Percentiles rank a stretch among this genome's conserved stretches.
These are phyloP conservation scores for Pythium coloratum DNA, from an alignment of 352 stramenopile genomes.

Conservation along the genomic window DNA sequence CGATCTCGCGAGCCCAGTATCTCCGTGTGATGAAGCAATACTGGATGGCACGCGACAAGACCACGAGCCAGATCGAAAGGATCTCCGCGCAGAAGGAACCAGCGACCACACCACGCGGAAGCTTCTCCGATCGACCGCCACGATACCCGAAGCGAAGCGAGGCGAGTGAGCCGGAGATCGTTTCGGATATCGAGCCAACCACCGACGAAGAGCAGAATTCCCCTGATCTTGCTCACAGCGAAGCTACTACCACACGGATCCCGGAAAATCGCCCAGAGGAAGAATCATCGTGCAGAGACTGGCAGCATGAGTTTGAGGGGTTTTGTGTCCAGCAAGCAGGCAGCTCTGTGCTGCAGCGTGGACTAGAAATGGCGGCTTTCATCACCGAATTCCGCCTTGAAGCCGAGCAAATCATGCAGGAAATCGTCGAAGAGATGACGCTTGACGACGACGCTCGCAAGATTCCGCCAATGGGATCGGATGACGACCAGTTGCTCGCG, in stretches of 20 bases:
- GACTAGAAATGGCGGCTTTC: slow-evolving; percentile 32
- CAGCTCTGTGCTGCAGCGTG: slow-evolving; percentile 11
- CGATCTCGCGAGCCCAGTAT: slow-evolving; percentile 42
- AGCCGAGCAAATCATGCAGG: slow-evolving; percentile 31
- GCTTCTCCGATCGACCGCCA: slow-evolving; percentile 11
- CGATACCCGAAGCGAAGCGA: slow-evolving; percentile 9
- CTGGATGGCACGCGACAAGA: slow-evolving; percentile 26
- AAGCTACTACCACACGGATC: not conserved
- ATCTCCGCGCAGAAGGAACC: not conserved
- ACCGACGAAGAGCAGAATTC: slow-evolving; percentile 6
- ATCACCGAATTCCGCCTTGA: slow-evolving; percentile 41
- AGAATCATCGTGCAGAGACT: not conserved
- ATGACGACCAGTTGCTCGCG: slow-evolving; percentile 39
- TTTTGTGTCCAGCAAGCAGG: not conserved
- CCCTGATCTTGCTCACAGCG: not conserved
- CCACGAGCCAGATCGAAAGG: not conserved
- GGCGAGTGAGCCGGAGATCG: slow-evolving; percentile 15
- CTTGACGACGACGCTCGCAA: slow-evolving; percentile 30
- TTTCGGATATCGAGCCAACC: slow-evolving; percentile 14
- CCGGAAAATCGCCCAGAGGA: not conserved
- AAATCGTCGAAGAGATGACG: slow-evolving; percentile 41
- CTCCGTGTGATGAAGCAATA: slow-evolving; percentile 44
- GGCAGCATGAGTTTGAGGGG: slow-evolving; percentile 1
- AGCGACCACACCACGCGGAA: slow-evolving; percentile 4
- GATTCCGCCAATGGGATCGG: slow-evolving; percentile 18